Conservation (phyloP, 129 eudicot genomes). For the Lactuca sativa region DNA sequence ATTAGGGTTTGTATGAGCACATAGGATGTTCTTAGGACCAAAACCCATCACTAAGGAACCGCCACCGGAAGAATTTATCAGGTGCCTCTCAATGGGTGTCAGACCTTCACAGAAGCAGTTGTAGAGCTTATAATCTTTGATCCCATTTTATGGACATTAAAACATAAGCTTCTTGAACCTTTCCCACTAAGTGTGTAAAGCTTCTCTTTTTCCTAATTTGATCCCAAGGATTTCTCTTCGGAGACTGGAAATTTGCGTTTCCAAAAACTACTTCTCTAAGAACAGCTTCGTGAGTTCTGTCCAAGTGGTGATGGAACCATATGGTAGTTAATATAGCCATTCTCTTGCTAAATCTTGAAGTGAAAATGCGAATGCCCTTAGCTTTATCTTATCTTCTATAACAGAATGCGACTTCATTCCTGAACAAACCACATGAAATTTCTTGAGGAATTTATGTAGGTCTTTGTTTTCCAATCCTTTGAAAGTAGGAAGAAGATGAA, state of each 20-base stretch:
- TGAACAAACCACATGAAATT: not conserved
- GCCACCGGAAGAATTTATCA: not conserved
- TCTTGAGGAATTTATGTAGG: not conserved
- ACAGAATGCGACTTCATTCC: not conserved
- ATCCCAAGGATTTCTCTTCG: too few species aligned
- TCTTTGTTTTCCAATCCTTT: not conserved
- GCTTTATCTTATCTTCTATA: not conserved
- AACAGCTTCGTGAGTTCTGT: too few species aligned
- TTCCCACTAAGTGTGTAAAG: too few species aligned
- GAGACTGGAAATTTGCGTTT: too few species aligned
- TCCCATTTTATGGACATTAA: not conserved
- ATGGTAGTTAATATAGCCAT: not conserved
- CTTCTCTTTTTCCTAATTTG: too few species aligned
- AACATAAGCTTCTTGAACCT: not conserved
- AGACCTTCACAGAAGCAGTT: slow-evolving; percentile 5
- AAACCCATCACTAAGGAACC: not conserved
- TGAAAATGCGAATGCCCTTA: not conserved
- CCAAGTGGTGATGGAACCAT: too few species aligned
- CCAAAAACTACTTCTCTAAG: too few species aligned
- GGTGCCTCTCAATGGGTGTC: too few species aligned
- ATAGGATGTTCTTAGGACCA: too few species aligned
- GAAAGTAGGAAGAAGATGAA: not conserved
- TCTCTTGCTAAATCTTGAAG: not conserved
- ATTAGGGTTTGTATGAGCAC: too few species aligned
- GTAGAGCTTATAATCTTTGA: not conserved